Base-by-base conservation (phyloP, 2,329 filamentous ascomycete genomes). In the Fusarium marasasianum region DNA sequence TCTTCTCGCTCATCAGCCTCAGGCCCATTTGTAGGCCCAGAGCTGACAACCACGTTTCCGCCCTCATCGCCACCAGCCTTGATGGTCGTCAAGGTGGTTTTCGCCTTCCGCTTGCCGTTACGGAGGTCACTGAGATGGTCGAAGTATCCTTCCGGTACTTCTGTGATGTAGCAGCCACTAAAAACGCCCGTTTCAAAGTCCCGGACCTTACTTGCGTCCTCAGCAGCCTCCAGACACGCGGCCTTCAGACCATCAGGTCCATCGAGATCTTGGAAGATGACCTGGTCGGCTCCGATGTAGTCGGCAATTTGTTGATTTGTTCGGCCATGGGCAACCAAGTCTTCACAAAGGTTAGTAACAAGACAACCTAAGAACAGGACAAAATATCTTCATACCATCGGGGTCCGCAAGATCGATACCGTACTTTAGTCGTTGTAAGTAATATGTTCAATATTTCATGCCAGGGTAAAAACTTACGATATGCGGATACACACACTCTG, bases 401-500 rank as follows among this genome's bases (percentile, higher is more conserved):
- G 82, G 83, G 40, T 83, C 81, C 26, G 85, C 86, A 20, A 87
- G 82, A 59, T 87, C 85, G 58, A 87, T 87, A 47, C 86, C 86
- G 72, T 87, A 83, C 79, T 84, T 29, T 5, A 53, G 8, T 20
- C 15, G 26, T 55, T 47, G 40, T 72, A 51, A 76, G 54, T 35
- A 31, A 33, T 33, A 9, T 26, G 63, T 31, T 37, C 22, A 35
- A 26, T 33, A 13, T 26, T 37, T 24, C 4, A 29, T 33, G 33
- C 31, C 20, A 11, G 26, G 31, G n/a, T 6, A 17, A 8, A 11
- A 31, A 81, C 83, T 92, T 83, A 96, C 96, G 76, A 98, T 94
- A 80, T 98, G 95, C 4, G 94, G 93, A 80, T 97, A 90, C 18
- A 90, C 94, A 81, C 97, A 94, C 15, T 92, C 92, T 4, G 95